Percentiles rank a stretch among this genome's conserved stretches.
These are phyloP conservation scores for Lactifluus piperatus DNA, from an alignment of 768 basidiomycete species.

Conservation along the genomic window DNA sequence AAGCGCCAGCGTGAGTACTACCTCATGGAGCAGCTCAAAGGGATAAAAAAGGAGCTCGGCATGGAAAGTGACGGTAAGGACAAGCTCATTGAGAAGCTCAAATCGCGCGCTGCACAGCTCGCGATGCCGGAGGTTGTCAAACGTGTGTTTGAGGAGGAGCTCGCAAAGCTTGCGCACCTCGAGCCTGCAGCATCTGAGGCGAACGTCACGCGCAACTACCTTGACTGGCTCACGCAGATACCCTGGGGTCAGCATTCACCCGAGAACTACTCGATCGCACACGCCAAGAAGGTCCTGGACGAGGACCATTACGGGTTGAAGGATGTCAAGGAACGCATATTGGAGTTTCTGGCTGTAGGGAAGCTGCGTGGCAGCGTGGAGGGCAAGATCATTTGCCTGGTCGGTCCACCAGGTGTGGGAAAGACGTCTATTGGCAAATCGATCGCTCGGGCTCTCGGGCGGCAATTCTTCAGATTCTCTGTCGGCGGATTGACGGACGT, in stretches of 20 bases:
- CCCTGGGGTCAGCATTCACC: conserved; percentile 95
- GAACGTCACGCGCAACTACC: conserved; percentile 89
- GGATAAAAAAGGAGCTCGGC: conserved; percentile 92
- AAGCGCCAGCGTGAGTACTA: conserved; percentile 94
- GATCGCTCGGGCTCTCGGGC: conserved; percentile 80
- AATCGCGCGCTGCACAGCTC: conserved; percentile 67
- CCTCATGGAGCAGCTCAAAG: conserved; percentile 93
- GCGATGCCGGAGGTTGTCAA: conserved; percentile 86
- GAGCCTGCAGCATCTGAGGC: conserved; percentile 91
- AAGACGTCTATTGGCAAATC: conserved; percentile 96
- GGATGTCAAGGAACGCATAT: conserved; percentile 87
- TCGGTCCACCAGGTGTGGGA: conserved; percentile 95
- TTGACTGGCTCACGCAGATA: conserved; percentile 91
- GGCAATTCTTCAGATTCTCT: conserved; percentile 94
- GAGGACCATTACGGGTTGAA: conserved; percentile 92
- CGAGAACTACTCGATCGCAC: conserved; percentile 84
- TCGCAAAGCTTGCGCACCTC: conserved; percentile 80
- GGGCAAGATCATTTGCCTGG: conserved; percentile 96
- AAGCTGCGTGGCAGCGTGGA: conserved; percentile 91
- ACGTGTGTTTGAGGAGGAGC: conserved; percentile 95
- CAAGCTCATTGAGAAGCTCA: conserved; percentile 87
- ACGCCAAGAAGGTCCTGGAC: conserved; percentile 78
- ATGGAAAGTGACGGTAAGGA: conserved; percentile 96
- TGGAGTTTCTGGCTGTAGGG: conserved; percentile 93
- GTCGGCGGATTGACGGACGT: conserved; percentile 97